Evolutionary conservation across 768 basidiomycete species (phyloP), one percentile per base, ranked within the genome.

Genomic region (Hypsizygus marmoreus): DNA sequence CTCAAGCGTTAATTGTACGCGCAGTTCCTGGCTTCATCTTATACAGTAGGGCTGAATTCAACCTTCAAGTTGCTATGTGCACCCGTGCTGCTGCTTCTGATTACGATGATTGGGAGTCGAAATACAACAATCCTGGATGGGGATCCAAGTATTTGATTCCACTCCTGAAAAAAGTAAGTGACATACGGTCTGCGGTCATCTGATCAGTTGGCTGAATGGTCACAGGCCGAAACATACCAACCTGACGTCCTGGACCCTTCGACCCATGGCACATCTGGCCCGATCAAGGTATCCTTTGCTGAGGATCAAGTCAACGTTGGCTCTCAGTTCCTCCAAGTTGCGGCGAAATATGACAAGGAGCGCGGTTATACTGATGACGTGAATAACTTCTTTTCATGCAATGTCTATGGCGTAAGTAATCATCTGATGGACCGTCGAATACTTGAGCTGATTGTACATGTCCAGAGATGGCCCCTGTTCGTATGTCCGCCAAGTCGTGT

Each of bases 61-160:
- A 7, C 34, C n/a, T n/a, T n/a, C n/a, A n/a, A 77, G 75, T 75
- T 48, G 70, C 72, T 58, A 70, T 79, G 70, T 86, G 84, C 50
- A 77, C 73, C 0, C 75, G 84, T 19, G 75, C 80, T 11, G 62
- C 78, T 6, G 76, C 80, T 1, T 84, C 82, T 0, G 85, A 87
- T 56, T 84, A 79, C 37, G 80, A 87, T 50, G 79, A 79, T 39
- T 86, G 84, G 84, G 75, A 77, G 55, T 64, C 47, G 1, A 58
- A 67, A 2, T 61, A 77, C 19, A 69, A 68, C 4, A 84, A 85
- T 56, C 61, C 73, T 1, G 84, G 83, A 1, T 87, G 85, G 85
- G 70, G 81, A 4, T 77, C 79, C 0, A 65, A 70, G 37, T 67
- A 79, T 20, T 56, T 87, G 4, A 74, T 86, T 23, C 83, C 84